A percentile compares a stretch with the other conserved stretches of the same genome.
Evolutionary conservation across 1,284 basidiomycete species (phyloP).

Genomic region (Ceratobasidium sp.): DNA sequence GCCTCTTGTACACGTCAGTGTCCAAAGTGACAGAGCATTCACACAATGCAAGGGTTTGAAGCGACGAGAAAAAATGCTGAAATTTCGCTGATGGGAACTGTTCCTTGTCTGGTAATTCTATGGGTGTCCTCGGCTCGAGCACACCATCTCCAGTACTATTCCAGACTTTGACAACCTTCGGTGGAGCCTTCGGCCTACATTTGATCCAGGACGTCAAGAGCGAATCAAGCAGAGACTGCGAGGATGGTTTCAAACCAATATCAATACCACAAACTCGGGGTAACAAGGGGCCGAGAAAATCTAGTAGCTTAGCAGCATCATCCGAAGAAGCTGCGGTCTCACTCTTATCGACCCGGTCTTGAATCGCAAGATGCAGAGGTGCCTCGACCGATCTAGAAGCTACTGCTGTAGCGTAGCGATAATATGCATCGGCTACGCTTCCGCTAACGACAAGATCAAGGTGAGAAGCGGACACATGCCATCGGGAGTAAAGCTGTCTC

Average conservation of each 20-base stretch:
- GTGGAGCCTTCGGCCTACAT: too few species aligned
- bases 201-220: neutral
- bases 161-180: constrained; percentile 10
- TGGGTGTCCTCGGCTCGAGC: neutral
- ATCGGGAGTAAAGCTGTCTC: constrained; percentile 7
- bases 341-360: neutral
- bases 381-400: neutral
- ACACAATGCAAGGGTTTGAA: neutral
- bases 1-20: neutral
- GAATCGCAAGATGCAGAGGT: neutral
- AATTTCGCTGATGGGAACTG: neutral
- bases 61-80: neutral
- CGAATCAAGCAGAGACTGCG: neutral
- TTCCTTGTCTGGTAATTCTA: neutral
- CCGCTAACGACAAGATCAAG: constrained; percentile 10
- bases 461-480: constrained; percentile 6
- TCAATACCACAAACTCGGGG: neutral
- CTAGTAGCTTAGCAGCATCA: neutral
- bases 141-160: neutral
- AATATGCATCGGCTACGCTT: neutral
- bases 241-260: neutral
- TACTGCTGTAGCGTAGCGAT: neutral
- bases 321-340: neutral
- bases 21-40: neutral
- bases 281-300: neutral